phyloP scores from a whole-genome alignment of 768 basidiomycete genomes.

The Boletus bicolor region DNA sequence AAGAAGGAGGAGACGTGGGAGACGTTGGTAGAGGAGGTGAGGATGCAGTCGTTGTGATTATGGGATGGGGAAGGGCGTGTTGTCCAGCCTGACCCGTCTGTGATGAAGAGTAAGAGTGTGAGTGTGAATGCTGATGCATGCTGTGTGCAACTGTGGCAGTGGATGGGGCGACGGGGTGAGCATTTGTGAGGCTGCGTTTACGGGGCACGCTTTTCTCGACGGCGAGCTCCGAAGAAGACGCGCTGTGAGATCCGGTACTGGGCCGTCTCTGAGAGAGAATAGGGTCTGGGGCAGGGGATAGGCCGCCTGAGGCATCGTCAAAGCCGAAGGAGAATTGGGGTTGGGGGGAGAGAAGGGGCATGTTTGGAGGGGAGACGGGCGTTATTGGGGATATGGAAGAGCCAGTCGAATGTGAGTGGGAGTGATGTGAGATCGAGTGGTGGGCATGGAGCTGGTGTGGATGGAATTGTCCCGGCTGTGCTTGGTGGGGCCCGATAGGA shows the following conservation, averaged over 20 bases:
- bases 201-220: constrained; percentile 55
- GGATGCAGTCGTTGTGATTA: constrained; percentile 32
- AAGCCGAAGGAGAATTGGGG: constrained; percentile 52
- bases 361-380: constrained; percentile 50
- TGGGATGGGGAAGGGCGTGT: constrained; percentile 24
- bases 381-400: constrained; percentile 51
- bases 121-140: constrained; percentile 27
- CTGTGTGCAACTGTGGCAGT: constrained; percentile 6
- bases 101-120: constrained; percentile 23
- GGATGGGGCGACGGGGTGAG: constrained; percentile 35
- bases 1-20: constrained; percentile 23
- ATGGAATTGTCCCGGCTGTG: constrained; percentile 51
- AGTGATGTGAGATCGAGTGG: constrained; percentile 36
- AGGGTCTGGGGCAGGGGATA: constrained; percentile 29
- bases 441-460: constrained; percentile 53
- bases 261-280: constrained; percentile 34
- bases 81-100: constrained; percentile 2
- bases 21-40: constrained; percentile 28
- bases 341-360: constrained; percentile 44
- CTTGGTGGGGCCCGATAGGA: constrained; percentile 50
- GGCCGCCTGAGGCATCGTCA: constrained; percentile 32
- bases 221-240: constrained; percentile 45
- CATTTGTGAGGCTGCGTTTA: constrained; percentile 61
- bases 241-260: constrained; percentile 36
- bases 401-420: constrained; percentile 21